Evolutionary conservation across 139 green algal species (phyloP).

Genomic region (Desmodesmus armatus): DNA sequence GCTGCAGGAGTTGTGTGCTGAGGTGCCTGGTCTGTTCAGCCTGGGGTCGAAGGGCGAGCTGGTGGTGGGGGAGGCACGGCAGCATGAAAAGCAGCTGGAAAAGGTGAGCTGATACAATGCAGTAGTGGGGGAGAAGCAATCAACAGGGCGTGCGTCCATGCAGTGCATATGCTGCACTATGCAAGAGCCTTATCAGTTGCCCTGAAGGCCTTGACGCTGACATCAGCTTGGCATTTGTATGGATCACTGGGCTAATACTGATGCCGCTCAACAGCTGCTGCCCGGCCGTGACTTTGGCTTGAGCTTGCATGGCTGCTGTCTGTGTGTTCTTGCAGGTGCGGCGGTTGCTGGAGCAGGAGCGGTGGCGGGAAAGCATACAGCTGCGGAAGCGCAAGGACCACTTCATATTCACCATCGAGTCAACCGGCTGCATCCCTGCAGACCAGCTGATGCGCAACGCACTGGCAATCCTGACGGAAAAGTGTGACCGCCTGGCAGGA

Average conservation of each 20-base stretch:
- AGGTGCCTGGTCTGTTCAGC: slow-evolving; percentile 68
- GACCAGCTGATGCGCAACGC: slow-evolving; percentile 81
- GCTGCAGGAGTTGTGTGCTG: slow-evolving; percentile 70
- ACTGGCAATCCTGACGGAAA: slow-evolving; percentile 78
- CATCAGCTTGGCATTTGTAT: not conserved
- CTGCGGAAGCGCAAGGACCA: slow-evolving; percentile 93
- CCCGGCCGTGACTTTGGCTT: not conserved
- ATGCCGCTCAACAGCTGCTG: not conserved
- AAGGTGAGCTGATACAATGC: too few species aligned
- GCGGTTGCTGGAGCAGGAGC: slow-evolving; percentile 66
- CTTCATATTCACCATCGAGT: slow-evolving; percentile 99
- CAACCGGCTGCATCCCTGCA: slow-evolving; percentile 80
- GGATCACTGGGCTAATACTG: too few species aligned
- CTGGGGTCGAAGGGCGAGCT: slow-evolving; percentile 42
- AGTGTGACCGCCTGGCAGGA: slow-evolving; percentile 79
- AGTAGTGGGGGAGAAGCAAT: not conserved
- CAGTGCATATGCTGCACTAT: too few species aligned
- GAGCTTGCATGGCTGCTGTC: not conserved
- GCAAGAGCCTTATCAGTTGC: too few species aligned
- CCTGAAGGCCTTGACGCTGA: not conserved
- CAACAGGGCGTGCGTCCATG: too few species aligned
- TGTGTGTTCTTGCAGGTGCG: slow-evolving; percentile 63
- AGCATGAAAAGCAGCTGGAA: slow-evolving; percentile 72
- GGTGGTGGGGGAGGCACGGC: slow-evolving; percentile 36
- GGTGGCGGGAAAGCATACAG: slow-evolving; percentile 70